Evolutionary conservation across 768 basidiomycete species (phyloP), one percentile per base, ranked within the genome.

Genomic region (Leccinum rimulosum): DNA sequence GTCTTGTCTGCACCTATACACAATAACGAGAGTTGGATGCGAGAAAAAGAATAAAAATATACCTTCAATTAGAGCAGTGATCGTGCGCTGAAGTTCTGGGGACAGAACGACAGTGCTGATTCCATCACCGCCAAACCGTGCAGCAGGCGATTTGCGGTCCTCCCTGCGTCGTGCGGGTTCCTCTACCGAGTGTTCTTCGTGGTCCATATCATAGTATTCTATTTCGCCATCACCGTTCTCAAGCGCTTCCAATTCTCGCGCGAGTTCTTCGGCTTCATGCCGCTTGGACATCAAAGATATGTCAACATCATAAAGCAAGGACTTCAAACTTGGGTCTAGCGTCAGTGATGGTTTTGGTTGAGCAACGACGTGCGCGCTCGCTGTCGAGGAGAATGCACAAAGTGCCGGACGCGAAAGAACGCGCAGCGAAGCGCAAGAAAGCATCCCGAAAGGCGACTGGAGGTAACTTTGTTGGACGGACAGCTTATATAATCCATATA

Each of bases 111-210:
- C 84, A 48, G 86, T 76, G 9, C 92, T 91, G 51, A 92, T 80
- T 47, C 81, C 76, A 58, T 85, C 79, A 64, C 89, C 88, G 17
- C 94, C 95, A 70, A 91, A 91, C 25, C 78, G 76, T 19, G 93
- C 93, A 22, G 91, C 93, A 47, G 91, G 89, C 27, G 92, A 93
- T 69, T 89, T 89, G 54, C 84, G 76, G 48, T 71, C 82, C 69
- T 64, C 77, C 63, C 62, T 67, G 31, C 55, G 66, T 47, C 62
- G 66, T 33, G 58, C 57, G 56, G 54, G 66, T 9, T 75, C 68
- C 27, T 72, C 72, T 6, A 57, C 50, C 12, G 55, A 40, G 25
- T 72, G 66, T 27, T 75, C 75, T 45, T 75, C 76, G 27, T 73
- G 72, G 48, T 63, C 68, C 31, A 74, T 67, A 27, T 75, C 71